Evolutionary conservation across 1,284 basidiomycete genomes (phyloP), one percentile per base, ranked within the genome.

Genomic region (Sporisorium scitamineum): DNA sequence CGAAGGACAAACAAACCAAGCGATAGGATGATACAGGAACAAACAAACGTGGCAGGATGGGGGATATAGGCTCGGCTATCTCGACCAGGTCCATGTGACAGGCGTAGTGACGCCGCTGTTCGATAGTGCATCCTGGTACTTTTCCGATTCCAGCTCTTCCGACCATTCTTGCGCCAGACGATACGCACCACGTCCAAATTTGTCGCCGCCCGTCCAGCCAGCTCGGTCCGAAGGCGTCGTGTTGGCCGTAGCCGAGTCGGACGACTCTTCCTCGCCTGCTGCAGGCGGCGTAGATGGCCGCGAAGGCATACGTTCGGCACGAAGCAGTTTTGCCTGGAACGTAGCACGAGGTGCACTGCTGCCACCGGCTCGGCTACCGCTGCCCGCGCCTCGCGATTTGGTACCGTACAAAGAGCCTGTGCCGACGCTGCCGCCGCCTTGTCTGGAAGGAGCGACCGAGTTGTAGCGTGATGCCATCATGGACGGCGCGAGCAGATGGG

Each of bases 41-140:
- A 50, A 29, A 50, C 48, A 50, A 20, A 22, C 48, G n/a, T 20
- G 27, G 48, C 29, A 50, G 16, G 26, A 14, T 11, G 48, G 11
- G 18, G n/a, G n/a, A 7, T 18, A 5, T 1, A 4, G 27, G 29
- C 48, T 50, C 48, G 24, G 31, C 55, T 67, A 69, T 44, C 74
- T 68, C 16, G 74, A 65, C 74, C 74, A 76, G 10, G 69, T 72
- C 74, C 74, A 76, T 32, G 70, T 68, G 41, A 71, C 74, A 4
- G 74, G 74, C 2, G 74, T 66, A 9, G 74, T 67, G 48, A 76
- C 70, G 14, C 68, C 73, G 44, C 72, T 75, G 24, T 70, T 70
- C 39, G 67, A 70, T 14, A 75, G 48, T 1, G 72, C 72, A n/a
- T 75, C 72, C 39, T 70, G 67, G 37, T 66, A 70, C 60, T 70